Conservation (phyloP, 441 rosid genomes). For the Erodium texanum region DNA sequence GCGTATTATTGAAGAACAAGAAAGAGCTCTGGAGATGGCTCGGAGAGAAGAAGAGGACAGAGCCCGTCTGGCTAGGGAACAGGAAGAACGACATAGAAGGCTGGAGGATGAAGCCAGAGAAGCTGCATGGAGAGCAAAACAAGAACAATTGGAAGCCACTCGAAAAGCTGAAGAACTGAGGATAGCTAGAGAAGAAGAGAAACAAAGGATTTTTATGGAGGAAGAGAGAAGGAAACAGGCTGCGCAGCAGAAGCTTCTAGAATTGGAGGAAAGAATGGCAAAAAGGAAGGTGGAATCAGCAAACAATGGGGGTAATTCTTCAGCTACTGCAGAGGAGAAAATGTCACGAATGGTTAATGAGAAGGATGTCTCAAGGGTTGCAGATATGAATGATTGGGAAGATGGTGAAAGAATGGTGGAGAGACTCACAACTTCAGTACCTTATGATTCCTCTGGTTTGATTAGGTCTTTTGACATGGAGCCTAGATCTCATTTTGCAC, state of each 20-base stretch:
- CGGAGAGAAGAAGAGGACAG: slow-evolving; percentile 87
- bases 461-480: slow-evolving; percentile 46
- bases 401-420: slow-evolving; percentile 86
- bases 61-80: slow-evolving; percentile 59
- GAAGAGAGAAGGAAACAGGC: slow-evolving; percentile 96
- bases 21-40: slow-evolving; percentile 70
- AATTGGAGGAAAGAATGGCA: slow-evolving; percentile 86
- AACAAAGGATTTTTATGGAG: slow-evolving; percentile 58
- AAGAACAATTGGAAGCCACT: slow-evolving; percentile 62
- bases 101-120: slow-evolving; percentile 84
- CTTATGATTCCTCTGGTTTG: slow-evolving; percentile 55
- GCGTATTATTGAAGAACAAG: slow-evolving; percentile 67
- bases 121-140: slow-evolving; percentile 83
- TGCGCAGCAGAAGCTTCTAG: slow-evolving; percentile 88
- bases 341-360: slow-evolving; percentile 34
- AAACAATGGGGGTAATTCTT: slow-evolving; percentile 37
- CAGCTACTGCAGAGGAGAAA: slow-evolving; percentile 42
- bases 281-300: slow-evolving; percentile 61
- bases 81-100: slow-evolving; percentile 59
- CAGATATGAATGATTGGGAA: slow-evolving; percentile 74
- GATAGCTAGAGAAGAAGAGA: slow-evolving; percentile 88
- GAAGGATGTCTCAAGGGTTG: slow-evolving; percentile 32
- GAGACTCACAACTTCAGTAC: slow-evolving; percentile 66
- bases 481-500: slow-evolving; percentile 39
- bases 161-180: slow-evolving; percentile 74